Evolutionary conservation across 2,329 filamentous ascomycete genomes (phyloP).

Genomic region (Colletotrichum musae): DNA sequence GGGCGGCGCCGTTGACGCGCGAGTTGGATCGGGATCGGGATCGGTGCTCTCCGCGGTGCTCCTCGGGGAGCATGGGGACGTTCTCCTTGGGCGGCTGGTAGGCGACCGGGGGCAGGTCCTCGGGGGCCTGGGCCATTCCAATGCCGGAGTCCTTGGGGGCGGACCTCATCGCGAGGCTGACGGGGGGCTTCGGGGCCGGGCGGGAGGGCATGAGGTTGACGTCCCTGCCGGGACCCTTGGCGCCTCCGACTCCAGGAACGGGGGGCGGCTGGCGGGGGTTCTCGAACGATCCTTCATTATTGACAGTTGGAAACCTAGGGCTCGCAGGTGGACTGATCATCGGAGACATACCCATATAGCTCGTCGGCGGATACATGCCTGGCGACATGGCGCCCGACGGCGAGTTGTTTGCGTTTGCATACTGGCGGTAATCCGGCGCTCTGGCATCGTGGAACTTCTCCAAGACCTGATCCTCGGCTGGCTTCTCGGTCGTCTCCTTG

Average conservation of each 20-base stretch:
- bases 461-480: slow-evolving; percentile 88
- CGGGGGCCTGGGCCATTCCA: slow-evolving; percentile 69
- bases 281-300: slow-evolving; percentile 95
- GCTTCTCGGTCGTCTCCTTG: slow-evolving; percentile 89
- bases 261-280: slow-evolving; percentile 95
- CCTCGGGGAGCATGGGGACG: slow-evolving; percentile 74
- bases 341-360: slow-evolving; percentile 71
- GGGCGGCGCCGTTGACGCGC: slow-evolving; percentile 67
- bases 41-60: slow-evolving; percentile 57
- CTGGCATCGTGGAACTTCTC: slow-evolving; percentile 96
- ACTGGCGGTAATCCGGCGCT: slow-evolving; percentile 66
- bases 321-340: slow-evolving; percentile 85
- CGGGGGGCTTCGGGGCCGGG: slow-evolving; percentile 90
- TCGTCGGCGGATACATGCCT: slow-evolving; percentile 68
- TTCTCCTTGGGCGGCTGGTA: slow-evolving; percentile 68
- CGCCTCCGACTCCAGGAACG: slow-evolving; percentile 74
- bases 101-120: slow-evolving; percentile 65
- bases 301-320: slow-evolving; percentile 86
- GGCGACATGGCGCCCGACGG: slow-evolving; percentile 64
- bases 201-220: slow-evolving; percentile 81
- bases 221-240: slow-evolving; percentile 65
- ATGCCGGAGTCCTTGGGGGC: slow-evolving; percentile 77
- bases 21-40: slow-evolving; percentile 77
- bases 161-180: slow-evolving; percentile 69
- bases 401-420: slow-evolving; percentile 51